These are phyloP conservation scores for Aegilops umbellulata DNA, from an alignment of 176 grass and related monocot species.

Conservation along the genomic window DNA sequence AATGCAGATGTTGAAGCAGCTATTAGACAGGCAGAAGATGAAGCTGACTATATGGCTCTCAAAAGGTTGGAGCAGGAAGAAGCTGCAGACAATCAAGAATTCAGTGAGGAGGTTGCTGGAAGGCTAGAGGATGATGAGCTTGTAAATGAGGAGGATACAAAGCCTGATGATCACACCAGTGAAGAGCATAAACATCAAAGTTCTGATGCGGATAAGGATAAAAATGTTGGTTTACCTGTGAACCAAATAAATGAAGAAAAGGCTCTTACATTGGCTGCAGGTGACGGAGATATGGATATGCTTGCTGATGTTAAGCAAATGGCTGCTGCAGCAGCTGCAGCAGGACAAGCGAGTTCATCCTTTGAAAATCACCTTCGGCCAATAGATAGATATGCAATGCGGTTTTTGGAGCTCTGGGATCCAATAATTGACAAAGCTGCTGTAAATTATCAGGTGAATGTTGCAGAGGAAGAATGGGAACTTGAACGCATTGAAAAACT, in stretches of 20 bases:
- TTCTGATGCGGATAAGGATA: conserved; percentile 59
- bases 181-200: conserved; percentile 61
- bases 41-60: conserved; percentile 98
- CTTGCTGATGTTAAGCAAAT: conserved; percentile 96
- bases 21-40: conserved; percentile 95
- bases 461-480: conserved; percentile 96
- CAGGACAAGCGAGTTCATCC: conserved; percentile 91
- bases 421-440: conserved; percentile 85
- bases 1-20: conserved; percentile 96
- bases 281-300: conserved; percentile 96
- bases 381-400: conserved; percentile 98
- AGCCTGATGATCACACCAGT: conserved; percentile 52
- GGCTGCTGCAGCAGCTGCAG: conserved; percentile 89
- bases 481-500: conserved; percentile 96
- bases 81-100: conserved; percentile 96
- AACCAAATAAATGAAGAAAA: conserved; percentile 67
- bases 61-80: conserved; percentile 97
- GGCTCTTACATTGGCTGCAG: conserved; percentile 68
- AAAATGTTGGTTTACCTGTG: conserved; percentile 34
- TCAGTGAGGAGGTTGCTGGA: conserved; percentile 79
- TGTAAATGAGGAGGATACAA: conserved; percentile 82
- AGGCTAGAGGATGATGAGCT: conserved; percentile 75
- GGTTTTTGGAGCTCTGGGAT: conserved; percentile 94
- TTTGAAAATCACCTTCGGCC: conserved; percentile 97
- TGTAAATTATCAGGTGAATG: conserved; percentile 66